Evolutionary conservation across 2,329 filamentous ascomycete species (phyloP).

Genomic region (Diaporthe ampelina): DNA sequence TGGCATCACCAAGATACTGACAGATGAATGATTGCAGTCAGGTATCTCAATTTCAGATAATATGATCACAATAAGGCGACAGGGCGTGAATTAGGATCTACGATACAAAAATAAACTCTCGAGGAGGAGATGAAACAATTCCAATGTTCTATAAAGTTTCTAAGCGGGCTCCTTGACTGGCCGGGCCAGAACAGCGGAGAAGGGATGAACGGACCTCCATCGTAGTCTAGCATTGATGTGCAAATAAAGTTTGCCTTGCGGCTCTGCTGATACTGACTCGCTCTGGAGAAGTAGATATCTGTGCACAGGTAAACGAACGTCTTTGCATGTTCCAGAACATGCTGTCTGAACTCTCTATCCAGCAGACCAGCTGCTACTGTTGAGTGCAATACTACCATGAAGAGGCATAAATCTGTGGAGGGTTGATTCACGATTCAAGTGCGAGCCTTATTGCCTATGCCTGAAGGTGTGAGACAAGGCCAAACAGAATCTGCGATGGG

Average conservation of each 20-base stretch:
- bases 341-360: not conserved
- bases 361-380: not conserved
- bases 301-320: not conserved
- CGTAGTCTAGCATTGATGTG: too few species aligned
- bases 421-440: not conserved
- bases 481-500: not conserved
- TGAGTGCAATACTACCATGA: not conserved
- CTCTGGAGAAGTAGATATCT: not conserved
- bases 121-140: too few species aligned
- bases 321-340: not conserved
- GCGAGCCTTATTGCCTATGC: not conserved
- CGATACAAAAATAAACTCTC: too few species aligned
- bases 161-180: too few species aligned
- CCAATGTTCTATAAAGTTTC: too few species aligned
- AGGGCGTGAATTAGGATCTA: too few species aligned
- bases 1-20: not conserved
- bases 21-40: not conserved
- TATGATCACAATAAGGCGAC: too few species aligned
- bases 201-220: not conserved
- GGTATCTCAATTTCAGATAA: not conserved
- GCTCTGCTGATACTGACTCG: too few species aligned
- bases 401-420: not conserved
- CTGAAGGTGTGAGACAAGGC: not conserved
- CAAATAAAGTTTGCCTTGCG: not conserved
- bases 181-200: too few species aligned